These are phyloP conservation scores for Jatropha podagrica DNA, from an alignment of 441 rosid species.

Conservation along the genomic window DNA sequence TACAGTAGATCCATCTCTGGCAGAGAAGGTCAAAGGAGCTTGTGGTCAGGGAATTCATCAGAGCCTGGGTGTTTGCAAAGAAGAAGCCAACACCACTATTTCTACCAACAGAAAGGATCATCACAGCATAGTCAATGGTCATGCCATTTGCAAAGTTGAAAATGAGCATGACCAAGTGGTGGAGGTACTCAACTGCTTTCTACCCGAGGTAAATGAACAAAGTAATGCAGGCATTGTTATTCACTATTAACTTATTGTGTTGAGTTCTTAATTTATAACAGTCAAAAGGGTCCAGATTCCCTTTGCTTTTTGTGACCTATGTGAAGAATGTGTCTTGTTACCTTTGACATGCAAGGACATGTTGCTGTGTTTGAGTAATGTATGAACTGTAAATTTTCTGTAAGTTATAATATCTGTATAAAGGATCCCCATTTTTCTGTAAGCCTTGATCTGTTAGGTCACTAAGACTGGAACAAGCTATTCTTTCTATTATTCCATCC, in stretches of 20 bases:
- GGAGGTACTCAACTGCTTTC: conserved; percentile 27
- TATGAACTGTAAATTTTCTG: conserved; percentile 62
- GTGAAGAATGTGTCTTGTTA: conserved; percentile 32
- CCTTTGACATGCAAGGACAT: conserved; percentile 35
- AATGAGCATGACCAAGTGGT: conserved; percentile 25
- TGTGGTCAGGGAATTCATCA: conserved; percentile 33
- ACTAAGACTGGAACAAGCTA: not conserved
- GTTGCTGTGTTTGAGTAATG: conserved; percentile 37
- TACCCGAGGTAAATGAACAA: conserved; percentile 30
- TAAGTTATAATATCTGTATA: conserved; percentile 45
- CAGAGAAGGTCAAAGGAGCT: conserved; percentile 44
- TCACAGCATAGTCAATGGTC: conserved; percentile 17
- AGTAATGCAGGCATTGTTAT: conserved; percentile 25
- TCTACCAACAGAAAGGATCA: conserved; percentile 26
- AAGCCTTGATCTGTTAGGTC: not conserved
- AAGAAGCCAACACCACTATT: conserved; percentile 24
- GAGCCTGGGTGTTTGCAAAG: conserved; percentile 35
- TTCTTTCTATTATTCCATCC: not conserved
- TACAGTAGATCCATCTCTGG: conserved; percentile 35
- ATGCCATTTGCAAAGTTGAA: conserved; percentile 21
- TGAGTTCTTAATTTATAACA: conserved; percentile 38
- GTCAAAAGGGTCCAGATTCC: conserved; percentile 28
- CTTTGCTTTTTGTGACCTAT: conserved; percentile 24
- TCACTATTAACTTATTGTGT: conserved; percentile 25
- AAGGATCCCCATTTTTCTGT: conserved; percentile 29